These are phyloP conservation scores for Suillus lakei DNA, from an alignment of 768 basidiomycete species.

Conservation along the genomic window DNA sequence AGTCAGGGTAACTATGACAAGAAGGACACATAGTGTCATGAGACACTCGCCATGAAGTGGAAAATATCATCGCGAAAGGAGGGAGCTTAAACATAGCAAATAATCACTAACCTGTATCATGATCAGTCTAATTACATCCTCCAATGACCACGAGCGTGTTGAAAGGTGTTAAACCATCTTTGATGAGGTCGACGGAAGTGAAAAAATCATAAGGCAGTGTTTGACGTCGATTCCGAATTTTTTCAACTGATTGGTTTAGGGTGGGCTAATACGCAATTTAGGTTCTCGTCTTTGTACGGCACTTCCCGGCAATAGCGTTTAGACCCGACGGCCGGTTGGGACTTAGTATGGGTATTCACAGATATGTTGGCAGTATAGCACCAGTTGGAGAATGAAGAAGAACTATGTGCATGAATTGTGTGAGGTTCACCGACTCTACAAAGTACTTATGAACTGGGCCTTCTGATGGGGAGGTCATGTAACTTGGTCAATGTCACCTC, in stretches of 20 bases:
- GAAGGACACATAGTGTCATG: conserved; percentile 57
- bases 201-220: not conserved
- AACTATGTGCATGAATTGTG: not conserved
- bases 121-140: not conserved
- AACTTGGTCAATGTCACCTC: not conserved
- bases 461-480: not conserved
- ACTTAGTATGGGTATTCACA: no score
- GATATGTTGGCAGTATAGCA: no score
- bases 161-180: not conserved
- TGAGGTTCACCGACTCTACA: not conserved
- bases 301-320: no score
- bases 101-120: not conserved
- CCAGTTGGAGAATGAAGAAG: not conserved
- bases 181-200: not conserved
- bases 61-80: conserved; percentile 56
- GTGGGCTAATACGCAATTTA: not conserved
- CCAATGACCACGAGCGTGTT: not conserved
- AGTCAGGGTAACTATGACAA: conserved; percentile 96
- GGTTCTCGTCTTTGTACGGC: not conserved
- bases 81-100: not conserved
- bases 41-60: conserved; percentile 54
- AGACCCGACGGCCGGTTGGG: no score
- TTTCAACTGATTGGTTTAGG: conserved; percentile 7
- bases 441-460: not conserved
- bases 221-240: not conserved